These are phyloP conservation scores for Kwoniella dendrophila DNA, from an alignment of 768 basidiomycete species.

Conservation along the genomic window DNA sequence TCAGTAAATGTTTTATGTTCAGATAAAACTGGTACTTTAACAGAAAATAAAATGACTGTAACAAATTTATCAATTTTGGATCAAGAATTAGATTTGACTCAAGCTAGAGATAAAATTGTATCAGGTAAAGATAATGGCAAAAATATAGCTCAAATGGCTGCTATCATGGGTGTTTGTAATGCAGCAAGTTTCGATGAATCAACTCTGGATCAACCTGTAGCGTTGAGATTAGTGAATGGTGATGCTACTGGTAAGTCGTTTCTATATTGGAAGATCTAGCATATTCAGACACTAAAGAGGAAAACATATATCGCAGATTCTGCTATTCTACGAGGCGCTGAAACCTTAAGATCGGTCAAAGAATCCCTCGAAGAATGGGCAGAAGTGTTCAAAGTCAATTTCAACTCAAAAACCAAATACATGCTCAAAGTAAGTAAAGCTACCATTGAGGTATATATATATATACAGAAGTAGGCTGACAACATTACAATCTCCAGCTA, in stretches of 20 bases:
- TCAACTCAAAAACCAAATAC: conserved; percentile 63
- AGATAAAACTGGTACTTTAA: conserved; percentile 63
- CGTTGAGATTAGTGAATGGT: conserved; percentile 57
- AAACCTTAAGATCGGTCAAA: conserved; percentile 35
- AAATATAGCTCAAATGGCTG: conserved; percentile 37
- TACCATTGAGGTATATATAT: background rate
- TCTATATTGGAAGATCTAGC: no score
- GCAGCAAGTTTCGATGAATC: conserved; percentile 60
- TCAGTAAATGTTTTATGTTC: conserved; percentile 65
- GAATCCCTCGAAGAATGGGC: conserved; percentile 53
- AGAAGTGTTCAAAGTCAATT: conserved; percentile 48
- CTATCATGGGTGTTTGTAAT: conserved; percentile 63
- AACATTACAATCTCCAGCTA: background rate
- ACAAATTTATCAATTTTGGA: conserved; percentile 60
- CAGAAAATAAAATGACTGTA: conserved; percentile 66
- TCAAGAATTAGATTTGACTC: conserved; percentile 34
- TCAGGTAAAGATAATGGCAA: conserved; percentile 9
- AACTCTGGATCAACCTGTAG: conserved; percentile 49
- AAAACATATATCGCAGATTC: conserved; percentile 55
- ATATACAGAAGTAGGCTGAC: background rate
- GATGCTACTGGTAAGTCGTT: conserved; percentile 60
- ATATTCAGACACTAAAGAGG: background rate
- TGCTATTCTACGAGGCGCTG: conserved; percentile 63
- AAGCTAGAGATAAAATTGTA: conserved; percentile 41
- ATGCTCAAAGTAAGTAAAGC: conserved; percentile 60